Conservation (phyloP, 2,329 filamentous ascomycete species). For the Coniosporium tulheliwenetii region DNA sequence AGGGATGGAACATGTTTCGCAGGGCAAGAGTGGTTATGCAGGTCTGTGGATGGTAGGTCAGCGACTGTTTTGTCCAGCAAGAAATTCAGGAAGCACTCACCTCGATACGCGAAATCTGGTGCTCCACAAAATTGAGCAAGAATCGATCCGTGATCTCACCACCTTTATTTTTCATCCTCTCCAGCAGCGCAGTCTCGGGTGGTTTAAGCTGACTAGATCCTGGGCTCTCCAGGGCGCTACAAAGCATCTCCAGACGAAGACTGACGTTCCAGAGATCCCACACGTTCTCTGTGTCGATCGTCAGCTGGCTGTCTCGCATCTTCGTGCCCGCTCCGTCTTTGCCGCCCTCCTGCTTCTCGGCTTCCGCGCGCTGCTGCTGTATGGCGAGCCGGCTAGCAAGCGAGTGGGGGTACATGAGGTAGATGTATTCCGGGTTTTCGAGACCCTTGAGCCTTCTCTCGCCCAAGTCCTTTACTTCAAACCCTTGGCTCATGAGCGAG, state of each 20-base stretch:
- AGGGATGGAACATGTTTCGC: conserved; percentile 62
- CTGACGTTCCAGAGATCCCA: conserved; percentile 86
- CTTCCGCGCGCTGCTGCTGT: conserved; percentile 40
- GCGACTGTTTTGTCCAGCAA: background rate
- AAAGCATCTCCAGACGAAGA: conserved; percentile 82
- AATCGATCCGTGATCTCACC: conserved; percentile 82
- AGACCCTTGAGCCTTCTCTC: conserved; percentile 92
- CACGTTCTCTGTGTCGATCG: conserved; percentile 71
- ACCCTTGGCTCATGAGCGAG: conserved; percentile 77
- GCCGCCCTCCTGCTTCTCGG: conserved; percentile 22
- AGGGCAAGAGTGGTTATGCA: conserved; percentile 66
- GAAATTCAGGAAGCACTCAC: conserved; percentile 34
- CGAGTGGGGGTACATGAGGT: conserved; percentile 84
- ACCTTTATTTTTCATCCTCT: conserved; percentile 53
- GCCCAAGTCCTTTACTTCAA: conserved; percentile 91
- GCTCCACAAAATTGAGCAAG: conserved; percentile 78
- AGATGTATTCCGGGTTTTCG: conserved; percentile 92
- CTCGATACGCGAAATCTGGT: conserved; percentile 92
- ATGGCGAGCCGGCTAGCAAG: conserved; percentile 66
- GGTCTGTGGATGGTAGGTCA: conserved; percentile 36
- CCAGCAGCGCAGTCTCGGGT: conserved; percentile 70
- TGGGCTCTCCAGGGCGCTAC: conserved; percentile 66
- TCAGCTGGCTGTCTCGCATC: conserved; percentile 46
- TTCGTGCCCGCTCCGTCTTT: conserved; percentile 42
- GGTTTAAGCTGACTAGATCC: conserved; percentile 49